A percentile compares a stretch with the other conserved stretches of the same genome.
These are phyloP conservation scores for Cladophialophora chaetospira DNA, from an alignment of 2,329 filamentous ascomycete genomes.

Conservation along the genomic window DNA sequence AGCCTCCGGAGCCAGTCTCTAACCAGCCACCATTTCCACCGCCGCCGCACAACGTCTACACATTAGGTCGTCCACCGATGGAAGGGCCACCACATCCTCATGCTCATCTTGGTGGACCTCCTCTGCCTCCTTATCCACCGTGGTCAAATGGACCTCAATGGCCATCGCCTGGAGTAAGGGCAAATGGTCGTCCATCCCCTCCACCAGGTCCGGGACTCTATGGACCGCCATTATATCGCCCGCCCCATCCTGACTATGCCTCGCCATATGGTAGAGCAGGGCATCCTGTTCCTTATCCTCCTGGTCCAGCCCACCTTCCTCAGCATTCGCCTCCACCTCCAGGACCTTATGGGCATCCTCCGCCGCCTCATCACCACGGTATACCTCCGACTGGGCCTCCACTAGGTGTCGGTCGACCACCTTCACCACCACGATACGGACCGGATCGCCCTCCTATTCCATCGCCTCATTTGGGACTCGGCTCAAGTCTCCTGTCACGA, in stretches of 20 bases:
- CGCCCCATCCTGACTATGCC: constrained; percentile 19
- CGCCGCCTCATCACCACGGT: constrained; percentile 15
- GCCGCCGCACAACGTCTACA: constrained; percentile 40
- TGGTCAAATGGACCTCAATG: constrained; percentile 31
- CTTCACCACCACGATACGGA: constrained; percentile 23
- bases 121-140: constrained; percentile 21
- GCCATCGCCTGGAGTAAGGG: constrained; percentile 49
- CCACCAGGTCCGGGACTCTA: constrained; percentile 36
- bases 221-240: constrained; percentile 31
- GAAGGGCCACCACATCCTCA: constrained; percentile 20
- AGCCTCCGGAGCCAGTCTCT: constrained; percentile 23
- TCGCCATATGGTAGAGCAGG: constrained; percentile 25
- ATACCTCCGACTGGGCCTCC: constrained; percentile 6
- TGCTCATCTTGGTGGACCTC: constrained; percentile 16
- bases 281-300: constrained; percentile 19
- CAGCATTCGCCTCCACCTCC: constrained; percentile 26
- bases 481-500: constrained; percentile 21
- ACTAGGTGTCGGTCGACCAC: constrained; percentile 12
- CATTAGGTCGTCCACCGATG: constrained; percentile 13
- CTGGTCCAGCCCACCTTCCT: constrained; percentile 20
- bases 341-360: constrained; percentile 21
- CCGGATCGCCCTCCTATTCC: constrained; percentile 19
- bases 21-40: constrained; percentile 36
- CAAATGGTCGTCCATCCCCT: constrained; percentile 46
- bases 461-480: constrained; percentile 22